Evolutionary conservation across 1,284 basidiomycete species (phyloP), one percentile per base, ranked within the genome.

Genomic region (Leccinum griseonigrum): DNA sequence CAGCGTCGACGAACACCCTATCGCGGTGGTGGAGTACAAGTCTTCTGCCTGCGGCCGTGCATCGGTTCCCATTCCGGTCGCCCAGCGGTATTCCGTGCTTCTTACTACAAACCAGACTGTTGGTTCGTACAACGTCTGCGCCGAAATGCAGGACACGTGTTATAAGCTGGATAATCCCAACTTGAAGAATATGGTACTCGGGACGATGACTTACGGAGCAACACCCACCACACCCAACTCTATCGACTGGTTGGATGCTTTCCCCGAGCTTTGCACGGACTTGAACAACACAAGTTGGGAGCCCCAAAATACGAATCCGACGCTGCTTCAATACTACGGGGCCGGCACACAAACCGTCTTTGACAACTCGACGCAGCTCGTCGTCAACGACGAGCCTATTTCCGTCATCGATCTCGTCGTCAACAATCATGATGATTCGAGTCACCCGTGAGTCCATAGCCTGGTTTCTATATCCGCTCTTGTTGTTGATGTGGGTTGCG

Each of bases 81-180:
- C 71, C 1, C 71, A 73, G 60, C 73, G 71, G 22, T 76, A 73
- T 58, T 73, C 71, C 7, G 71, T 65, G 14, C 74, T 73, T 48
- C 64, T 73, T 16, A 61, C 50, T 18, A 75, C 71, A 11, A 76
- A 76, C 43, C 73, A 76, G 56, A 74, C 73, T 13, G 56, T 26
- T 36, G 73, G 71, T 31, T 75, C 74, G 11, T 73, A 76, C 57
- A 63, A 67, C n/a, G 59, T 76, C 50, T 73, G 71, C 14, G 73
- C 67, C 10, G 74, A 73, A 52, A 75, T 73, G 71, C 71, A 75
- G 38, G 56, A 57, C 4, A 51, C 61, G 1, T 73, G 71, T 31
- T 75, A 75, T 54, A 74, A 75, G 22, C 64, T 73, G 46, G 0
- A 63, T 5, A 75, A 75, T 55, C 70, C 73, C 3, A 67, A 71